These are phyloP conservation scores for Mycosphaerella sp. DNA, from an alignment of 2,329 filamentous ascomycete species.

Conservation along the genomic window DNA sequence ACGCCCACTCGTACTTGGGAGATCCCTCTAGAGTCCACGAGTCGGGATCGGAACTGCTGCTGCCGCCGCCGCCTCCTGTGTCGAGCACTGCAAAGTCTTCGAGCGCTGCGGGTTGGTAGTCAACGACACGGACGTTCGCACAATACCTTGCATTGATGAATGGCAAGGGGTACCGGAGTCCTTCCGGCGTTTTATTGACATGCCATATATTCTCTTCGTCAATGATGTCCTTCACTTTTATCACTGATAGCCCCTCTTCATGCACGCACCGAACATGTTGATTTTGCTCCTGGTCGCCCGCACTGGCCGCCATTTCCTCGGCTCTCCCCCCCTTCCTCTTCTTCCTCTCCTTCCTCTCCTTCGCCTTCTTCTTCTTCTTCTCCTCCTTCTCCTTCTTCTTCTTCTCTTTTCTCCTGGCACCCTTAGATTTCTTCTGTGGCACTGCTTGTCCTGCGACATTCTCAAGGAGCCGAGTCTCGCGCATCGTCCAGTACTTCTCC, in stretches of 20 bases:
- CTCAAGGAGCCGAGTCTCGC: conserved; percentile 11
- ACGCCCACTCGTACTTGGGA: conserved; percentile 71
- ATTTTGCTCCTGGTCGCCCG: conserved; percentile 17
- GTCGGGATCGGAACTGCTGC: conserved; percentile 14
- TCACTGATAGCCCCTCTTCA: conserved; percentile 36
- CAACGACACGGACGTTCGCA: conserved; percentile 66
- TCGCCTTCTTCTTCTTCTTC: conserved; percentile 6
- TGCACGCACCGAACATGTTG: conserved; percentile 38
- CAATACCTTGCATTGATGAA: conserved; percentile 61
- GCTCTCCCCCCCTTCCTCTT: conserved; percentile 35
- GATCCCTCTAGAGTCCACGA: conserved; percentile 35
- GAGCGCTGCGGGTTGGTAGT: conserved; percentile 66
- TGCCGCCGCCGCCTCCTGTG: background rate
- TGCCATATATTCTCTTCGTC: conserved; percentile 40
- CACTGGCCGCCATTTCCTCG: background rate
- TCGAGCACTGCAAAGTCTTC: conserved; percentile 58
- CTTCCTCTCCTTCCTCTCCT: conserved; percentile 31
- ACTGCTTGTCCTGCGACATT: conserved; percentile 10
- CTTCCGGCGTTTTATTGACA: conserved; percentile 39
- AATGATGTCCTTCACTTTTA: conserved; percentile 45
- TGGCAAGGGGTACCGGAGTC: conserved; percentile 22
- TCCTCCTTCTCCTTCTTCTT: conserved; percentile 25
- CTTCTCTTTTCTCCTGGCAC: conserved; percentile 26
- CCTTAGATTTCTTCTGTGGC: conserved; percentile 14
- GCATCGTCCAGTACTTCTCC: conserved; percentile 51